Evolutionary conservation across 352 stramenopile genomes (phyloP).

Genomic region (Phytophthora ohioensis): DNA sequence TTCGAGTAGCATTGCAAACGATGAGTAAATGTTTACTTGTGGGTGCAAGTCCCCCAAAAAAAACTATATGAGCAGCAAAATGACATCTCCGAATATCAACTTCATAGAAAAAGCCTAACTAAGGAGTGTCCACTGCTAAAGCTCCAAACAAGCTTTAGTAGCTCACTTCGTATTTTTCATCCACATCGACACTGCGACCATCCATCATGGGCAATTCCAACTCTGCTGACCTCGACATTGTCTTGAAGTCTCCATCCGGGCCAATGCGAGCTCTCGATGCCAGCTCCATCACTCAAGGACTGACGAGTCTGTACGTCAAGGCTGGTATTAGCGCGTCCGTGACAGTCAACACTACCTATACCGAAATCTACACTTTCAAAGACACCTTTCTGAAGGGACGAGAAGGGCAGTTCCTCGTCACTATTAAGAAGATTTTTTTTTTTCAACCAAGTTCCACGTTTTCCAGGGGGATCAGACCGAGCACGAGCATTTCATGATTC

Average conservation of each 20-base stretch:
- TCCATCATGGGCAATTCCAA: constrained; percentile 2
- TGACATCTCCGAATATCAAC: too few species aligned
- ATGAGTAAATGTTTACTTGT: too few species aligned
- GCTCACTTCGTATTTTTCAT: neutral
- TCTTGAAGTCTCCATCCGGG: neutral
- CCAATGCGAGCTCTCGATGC: constrained; percentile 3
- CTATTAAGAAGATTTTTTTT: neutral
- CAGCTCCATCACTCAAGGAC: neutral
- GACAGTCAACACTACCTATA: neutral
- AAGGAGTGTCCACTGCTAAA: too few species aligned
- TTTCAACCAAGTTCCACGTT: constrained; percentile 6
- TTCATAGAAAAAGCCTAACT: too few species aligned
- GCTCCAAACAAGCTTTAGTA: too few species aligned
- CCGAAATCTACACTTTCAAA: neutral
- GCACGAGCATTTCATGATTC: constrained; percentile 2
- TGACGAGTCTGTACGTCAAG: constrained; percentile 1
- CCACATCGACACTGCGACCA: neutral
- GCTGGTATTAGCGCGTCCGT: neutral
- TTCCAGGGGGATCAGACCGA: constrained; percentile 1
- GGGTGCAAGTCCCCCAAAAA: too few species aligned
- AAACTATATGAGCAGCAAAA: too few species aligned
- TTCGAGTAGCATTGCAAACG: too few species aligned
- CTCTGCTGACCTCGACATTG: neutral
- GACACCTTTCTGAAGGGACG: neutral
- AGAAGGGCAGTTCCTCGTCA: neutral